phyloP scores from a whole-genome alignment of 2,329 filamentous ascomycete species.

The Coniochaeta prunicola region DNA sequence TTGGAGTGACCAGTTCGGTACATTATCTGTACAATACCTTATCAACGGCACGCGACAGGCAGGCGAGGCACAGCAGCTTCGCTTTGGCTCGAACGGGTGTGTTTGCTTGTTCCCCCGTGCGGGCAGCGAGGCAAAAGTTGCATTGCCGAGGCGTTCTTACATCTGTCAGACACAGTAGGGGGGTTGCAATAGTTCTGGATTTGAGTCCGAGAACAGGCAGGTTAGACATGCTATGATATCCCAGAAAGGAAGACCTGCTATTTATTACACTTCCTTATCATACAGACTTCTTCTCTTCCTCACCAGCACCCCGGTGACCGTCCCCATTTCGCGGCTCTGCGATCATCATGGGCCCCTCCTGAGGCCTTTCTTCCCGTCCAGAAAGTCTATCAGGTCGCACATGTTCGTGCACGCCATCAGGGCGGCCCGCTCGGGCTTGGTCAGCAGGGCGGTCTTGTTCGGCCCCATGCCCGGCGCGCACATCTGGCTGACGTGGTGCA shows the following conservation, averaged over 20 bases:
- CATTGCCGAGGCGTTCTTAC: neutral
- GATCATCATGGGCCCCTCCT: too few relatives aligned
- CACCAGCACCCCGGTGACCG: too few relatives aligned
- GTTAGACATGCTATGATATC: conserved; percentile 9
- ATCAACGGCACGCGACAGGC: neutral
- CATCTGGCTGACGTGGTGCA: conserved; percentile 65
- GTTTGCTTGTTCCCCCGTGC: neutral
- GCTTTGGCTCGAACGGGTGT: neutral
- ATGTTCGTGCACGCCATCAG: conserved; percentile 44
- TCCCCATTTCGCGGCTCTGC: neutral
- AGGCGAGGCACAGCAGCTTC: neutral
- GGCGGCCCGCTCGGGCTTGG: conserved; percentile 45
- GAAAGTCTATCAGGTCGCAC: conserved; percentile 52
- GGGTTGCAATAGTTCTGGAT: conserved; percentile 1
- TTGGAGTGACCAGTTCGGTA: neutral
- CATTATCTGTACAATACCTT: neutral
- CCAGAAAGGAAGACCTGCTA: conserved; percentile 5
- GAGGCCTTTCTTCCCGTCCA: conserved; percentile 41
- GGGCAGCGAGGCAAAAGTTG: neutral
- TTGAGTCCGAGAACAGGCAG: neutral
- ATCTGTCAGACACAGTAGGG: neutral
- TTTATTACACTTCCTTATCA: neutral
- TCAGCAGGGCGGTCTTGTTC: conserved; percentile 44
- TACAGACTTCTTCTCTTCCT: neutral
- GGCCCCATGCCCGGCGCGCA: conserved; percentile 47